A percentile compares a stretch with the other conserved stretches of the same genome.
Conservation (phyloP, 176 grass and related monocot species). For the Raddia guianensis region DNA sequence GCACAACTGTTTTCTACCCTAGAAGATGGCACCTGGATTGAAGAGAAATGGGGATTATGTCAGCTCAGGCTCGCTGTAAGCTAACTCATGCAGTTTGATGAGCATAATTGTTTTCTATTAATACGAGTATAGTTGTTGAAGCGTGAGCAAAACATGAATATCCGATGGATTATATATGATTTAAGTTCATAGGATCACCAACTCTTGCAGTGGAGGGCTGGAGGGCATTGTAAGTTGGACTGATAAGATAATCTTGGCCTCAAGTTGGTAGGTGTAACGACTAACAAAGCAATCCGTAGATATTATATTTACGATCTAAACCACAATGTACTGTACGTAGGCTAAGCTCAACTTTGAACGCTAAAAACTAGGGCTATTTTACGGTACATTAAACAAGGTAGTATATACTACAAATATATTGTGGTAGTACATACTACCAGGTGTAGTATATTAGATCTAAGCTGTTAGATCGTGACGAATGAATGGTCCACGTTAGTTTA, state of each 20-base stretch:
- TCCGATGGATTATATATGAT: too few relatives aligned
- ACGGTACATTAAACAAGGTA: too few relatives aligned
- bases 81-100: neutral
- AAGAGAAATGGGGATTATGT: neutral
- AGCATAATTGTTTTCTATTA: neutral
- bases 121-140: neutral
- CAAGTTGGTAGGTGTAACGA: slow-evolving; percentile 32
- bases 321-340: neutral
- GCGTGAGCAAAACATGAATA: neutral
- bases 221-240: slow-evolving; percentile 24
- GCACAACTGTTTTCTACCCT: neutral
- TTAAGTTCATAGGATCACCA: slow-evolving; percentile 13
- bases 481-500: too few relatives aligned
- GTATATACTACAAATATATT: too few relatives aligned
- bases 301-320: neutral
- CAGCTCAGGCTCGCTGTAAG: neutral
- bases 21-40: too few relatives aligned
- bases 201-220: neutral
- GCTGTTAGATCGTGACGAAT: too few relatives aligned
- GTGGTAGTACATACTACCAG: too few relatives aligned
- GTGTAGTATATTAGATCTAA: too few relatives aligned
- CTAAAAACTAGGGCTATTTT: neutral
- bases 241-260: neutral
- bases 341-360: neutral
- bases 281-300: neutral